Evolutionary conservation across 495 filamentous ascomycete genomes (phyloP).

Genomic region (Daldinia childiae): DNA sequence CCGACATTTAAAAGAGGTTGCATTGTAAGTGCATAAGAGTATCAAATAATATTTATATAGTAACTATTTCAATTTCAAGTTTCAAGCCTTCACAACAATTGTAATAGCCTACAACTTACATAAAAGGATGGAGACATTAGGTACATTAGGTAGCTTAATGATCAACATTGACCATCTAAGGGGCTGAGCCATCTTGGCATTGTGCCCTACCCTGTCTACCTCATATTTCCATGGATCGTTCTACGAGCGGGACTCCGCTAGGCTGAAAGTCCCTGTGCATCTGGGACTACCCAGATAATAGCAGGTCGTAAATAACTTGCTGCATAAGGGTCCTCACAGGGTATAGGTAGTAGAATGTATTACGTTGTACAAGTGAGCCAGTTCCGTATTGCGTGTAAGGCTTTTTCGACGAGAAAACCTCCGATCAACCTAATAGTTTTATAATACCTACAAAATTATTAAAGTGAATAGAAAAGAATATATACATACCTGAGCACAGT

Average conservation of each 20-base stretch:
- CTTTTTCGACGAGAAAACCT: too few species aligned
- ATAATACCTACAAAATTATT: background rate
- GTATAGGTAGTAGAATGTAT: background rate
- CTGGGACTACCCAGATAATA: conserved; percentile 12
- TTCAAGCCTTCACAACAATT: background rate
- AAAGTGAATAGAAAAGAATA: too few species aligned
- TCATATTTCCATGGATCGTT: conserved; percentile 20
- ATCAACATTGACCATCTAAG: conserved; percentile 15
- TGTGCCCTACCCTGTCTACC: conserved; percentile 17
- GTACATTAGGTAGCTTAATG: background rate
- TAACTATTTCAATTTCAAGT: too few species aligned
- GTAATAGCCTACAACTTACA: conserved; percentile 7
- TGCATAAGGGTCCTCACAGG: conserved; percentile 4
- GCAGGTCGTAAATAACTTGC: conserved; percentile 1
- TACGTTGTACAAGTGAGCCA: too few species aligned
- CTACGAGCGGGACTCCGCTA: conserved; percentile 17
- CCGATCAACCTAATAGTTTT: background rate
- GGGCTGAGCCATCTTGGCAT: conserved; percentile 40
- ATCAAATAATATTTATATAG: background rate
- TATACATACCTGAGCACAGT: too few species aligned
- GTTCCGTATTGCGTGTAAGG: too few species aligned
- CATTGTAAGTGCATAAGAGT: background rate
- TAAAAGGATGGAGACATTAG: background rate
- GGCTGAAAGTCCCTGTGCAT: conserved; percentile 21
- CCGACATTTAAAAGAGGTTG: background rate